Conservation (phyloP, 108 stramenopile genomes). For the Cyclotella atomus region DNA sequence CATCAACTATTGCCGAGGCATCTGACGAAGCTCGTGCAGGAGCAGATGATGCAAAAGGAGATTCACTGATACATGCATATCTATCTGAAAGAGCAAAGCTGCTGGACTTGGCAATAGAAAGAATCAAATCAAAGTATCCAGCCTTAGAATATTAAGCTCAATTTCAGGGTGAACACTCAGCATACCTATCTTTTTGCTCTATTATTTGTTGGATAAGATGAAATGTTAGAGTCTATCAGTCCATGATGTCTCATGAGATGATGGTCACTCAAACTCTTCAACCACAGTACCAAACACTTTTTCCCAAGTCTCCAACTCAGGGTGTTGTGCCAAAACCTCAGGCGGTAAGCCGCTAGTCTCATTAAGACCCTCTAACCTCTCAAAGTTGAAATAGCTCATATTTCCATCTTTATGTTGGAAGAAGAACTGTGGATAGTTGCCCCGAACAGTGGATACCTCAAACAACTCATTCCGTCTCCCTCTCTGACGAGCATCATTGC, state of each 20-base stretch:
- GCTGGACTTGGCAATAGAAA: constrained; percentile 50
- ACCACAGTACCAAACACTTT: constrained; percentile 62
- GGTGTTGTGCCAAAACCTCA: constrained; percentile 55
- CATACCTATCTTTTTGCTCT: background rate
- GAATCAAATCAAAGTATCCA: constrained; percentile 51
- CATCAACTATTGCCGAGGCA: constrained; percentile 63
- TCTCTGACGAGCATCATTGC: constrained; percentile 49
- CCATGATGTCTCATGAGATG: too few relatives aligned
- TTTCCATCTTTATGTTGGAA: constrained; percentile 44
- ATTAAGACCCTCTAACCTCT: constrained; percentile 61
- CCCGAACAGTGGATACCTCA: constrained; percentile 64
- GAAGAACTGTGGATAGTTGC: constrained; percentile 85
- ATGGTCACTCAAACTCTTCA: constrained; percentile 34
- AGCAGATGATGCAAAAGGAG: constrained; percentile 36
- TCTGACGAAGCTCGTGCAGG: constrained; percentile 55
- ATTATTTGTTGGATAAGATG: background rate
- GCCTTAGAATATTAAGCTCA: constrained; percentile 50
- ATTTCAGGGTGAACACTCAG: background rate
- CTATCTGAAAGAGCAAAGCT: constrained; percentile 50
- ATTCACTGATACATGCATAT: constrained; percentile 48
- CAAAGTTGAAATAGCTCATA: constrained; percentile 57
- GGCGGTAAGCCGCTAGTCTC: constrained; percentile 59
- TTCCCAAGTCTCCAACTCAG: constrained; percentile 64
- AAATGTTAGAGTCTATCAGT: too few relatives aligned
- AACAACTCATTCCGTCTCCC: constrained; percentile 68